Conservation (phyloP, 2,329 filamentous ascomycete genomes). For the Talaromyces sp. region DNA sequence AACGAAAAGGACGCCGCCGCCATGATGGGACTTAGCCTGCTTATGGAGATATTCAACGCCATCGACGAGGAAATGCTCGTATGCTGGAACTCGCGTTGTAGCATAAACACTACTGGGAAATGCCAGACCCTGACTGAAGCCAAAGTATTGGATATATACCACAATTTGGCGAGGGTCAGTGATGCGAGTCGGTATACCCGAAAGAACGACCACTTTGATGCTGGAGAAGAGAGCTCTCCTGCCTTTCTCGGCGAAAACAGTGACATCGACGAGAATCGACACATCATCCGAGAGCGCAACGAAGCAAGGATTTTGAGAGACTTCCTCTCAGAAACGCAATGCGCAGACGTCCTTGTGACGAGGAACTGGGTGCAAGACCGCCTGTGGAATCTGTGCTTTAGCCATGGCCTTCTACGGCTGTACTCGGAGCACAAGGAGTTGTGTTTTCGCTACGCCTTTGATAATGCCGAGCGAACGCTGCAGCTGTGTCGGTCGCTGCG, state of each 20-base stretch:
- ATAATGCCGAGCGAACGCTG: slow-evolving; percentile 29
- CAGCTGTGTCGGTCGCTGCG: slow-evolving; percentile 27
- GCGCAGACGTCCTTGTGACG: slow-evolving; percentile 38
- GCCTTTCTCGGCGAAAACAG: neutral
- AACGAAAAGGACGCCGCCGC: slow-evolving; percentile 38
- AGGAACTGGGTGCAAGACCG: slow-evolving; percentile 41
- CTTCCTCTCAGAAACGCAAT: slow-evolving; percentile 32
- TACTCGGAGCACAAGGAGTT: slow-evolving; percentile 32
- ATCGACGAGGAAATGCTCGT: slow-evolving; percentile 40
- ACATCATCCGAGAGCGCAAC: neutral
- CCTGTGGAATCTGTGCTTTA: slow-evolving; percentile 37
- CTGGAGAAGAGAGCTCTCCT: slow-evolving; percentile 20
- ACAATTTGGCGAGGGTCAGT: slow-evolving; percentile 26
- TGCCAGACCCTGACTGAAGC: slow-evolving; percentile 60
- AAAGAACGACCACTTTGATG: slow-evolving; percentile 35
- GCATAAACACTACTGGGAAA: slow-evolving; percentile 57
- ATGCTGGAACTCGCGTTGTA: slow-evolving; percentile 44
- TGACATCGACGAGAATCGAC: neutral
- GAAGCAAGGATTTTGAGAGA: slow-evolving; percentile 14
- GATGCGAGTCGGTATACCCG: slow-evolving; percentile 25
- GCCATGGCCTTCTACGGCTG: slow-evolving; percentile 32
- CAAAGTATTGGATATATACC: slow-evolving; percentile 46
- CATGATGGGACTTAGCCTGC: slow-evolving; percentile 38
- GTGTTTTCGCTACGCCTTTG: slow-evolving; percentile 31
- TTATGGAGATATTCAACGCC: slow-evolving; percentile 41